A percentile compares a stretch with the other conserved stretches of the same genome.
Conservation (phyloP, 73 alveolate species). For the Uronychia setigera region DNA sequence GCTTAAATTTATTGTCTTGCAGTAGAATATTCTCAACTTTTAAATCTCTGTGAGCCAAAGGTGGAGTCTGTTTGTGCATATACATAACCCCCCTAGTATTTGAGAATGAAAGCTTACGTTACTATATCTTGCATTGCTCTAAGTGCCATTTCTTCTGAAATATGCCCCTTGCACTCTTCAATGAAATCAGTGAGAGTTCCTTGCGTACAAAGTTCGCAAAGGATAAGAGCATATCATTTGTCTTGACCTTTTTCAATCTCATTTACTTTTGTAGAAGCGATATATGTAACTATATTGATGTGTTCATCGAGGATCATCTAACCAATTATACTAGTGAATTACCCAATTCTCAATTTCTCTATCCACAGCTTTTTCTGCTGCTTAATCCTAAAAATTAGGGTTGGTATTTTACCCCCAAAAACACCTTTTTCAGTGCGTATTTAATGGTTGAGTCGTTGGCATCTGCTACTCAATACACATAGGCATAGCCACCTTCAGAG, state of each 20-base stretch:
- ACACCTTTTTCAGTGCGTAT: conserved; percentile 85
- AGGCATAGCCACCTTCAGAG: conserved; percentile 94
- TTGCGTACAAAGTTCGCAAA: conserved; percentile 78
- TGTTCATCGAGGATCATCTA: too few relatives aligned
- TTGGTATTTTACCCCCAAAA: too few relatives aligned
- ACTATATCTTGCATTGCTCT: conserved; percentile 56
- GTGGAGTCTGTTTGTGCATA: conserved; percentile 71
- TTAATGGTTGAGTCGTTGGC: too few relatives aligned
- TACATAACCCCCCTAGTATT: conserved; percentile 61
- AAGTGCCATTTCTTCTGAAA: conserved; percentile 53
- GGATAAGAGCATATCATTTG: conserved; percentile 24
- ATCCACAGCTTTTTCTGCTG: conserved; percentile 3
- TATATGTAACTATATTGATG: conserved; percentile 68
- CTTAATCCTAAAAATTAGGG: too few relatives aligned
- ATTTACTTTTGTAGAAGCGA: conserved; percentile 47
- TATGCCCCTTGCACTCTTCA: conserved; percentile 57
- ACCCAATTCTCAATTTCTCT: conserved; percentile 12
- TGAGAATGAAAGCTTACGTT: not conserved
- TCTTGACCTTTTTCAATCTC: not conserved
- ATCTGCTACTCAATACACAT: conserved; percentile 75
- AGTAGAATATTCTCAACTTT: conserved; percentile 88
- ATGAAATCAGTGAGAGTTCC: conserved; percentile 80
- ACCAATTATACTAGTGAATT: too few relatives aligned
- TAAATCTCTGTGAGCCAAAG: conserved; percentile 89
- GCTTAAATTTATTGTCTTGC: conserved; percentile 76